Evolutionary conservation across 805 yeast species (phyloP), one percentile per base, ranked within the genome.

Genomic region (Torulaspora maleeae): DNA sequence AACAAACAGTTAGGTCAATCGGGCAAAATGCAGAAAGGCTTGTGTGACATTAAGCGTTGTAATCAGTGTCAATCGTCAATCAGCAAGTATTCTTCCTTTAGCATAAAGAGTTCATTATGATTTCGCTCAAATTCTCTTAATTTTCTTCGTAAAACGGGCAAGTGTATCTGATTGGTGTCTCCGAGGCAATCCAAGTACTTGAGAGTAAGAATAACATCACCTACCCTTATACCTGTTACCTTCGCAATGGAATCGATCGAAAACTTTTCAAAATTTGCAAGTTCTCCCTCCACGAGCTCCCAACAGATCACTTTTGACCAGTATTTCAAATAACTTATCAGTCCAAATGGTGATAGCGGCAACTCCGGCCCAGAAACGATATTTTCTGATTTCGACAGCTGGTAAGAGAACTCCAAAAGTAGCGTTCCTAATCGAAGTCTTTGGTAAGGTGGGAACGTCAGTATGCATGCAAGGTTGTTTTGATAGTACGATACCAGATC

Each of bases 361-460:
- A 80, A 76, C 61, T 93, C 99, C 0, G 99, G 99, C 0, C 97
- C 95, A 48, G 96, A 88, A 1, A 77, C 64, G 16, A 70, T 54
- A 25, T 78, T 79, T 35, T 85, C 86, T 12, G 74, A 75, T 32
- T 78, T 69, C 0, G 96, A 87, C 16, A 90, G 62, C 25, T 75
- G 80, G 59, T 91, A 93, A 30, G 95, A 86, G 53, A 88, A 86
- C 49, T 87, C 87, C 12, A 93, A 86, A 32, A 93, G 62, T 9
- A 87, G 69, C 4, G 87, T 79, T 0, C 98, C 99, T 20, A 90
- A 63, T 6, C 79, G 82, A 33, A 76, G 74, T 47, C 87, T 72
- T 62, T 91, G 98, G 61, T 80, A 93, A 2, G 96, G 96, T 1
- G 99, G 99, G 50, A 93, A 86, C 3, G 88, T 80, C 52, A 93